Base-by-base conservation (phyloP, 176 grass and related monocot genomes). In the Lolium perenne region DNA sequence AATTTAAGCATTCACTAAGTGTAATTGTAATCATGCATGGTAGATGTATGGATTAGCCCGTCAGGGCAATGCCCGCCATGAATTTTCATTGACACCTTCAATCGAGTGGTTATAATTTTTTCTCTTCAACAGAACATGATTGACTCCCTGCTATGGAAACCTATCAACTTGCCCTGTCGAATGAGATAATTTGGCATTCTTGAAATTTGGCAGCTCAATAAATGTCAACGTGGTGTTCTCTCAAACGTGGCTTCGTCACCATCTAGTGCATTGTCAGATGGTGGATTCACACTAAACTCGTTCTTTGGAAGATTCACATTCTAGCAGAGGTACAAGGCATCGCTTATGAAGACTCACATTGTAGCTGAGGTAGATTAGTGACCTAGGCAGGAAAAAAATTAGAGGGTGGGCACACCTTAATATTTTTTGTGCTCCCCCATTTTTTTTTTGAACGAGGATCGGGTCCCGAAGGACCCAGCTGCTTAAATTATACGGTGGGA, bases 281-380 rank as follows among this genome's bases (percentile, higher is more conserved):
- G 78, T 85, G 83, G 66, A 79, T 81, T 89, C 17, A 87, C 85
- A 21, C 89, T 80, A 12, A 82, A 67, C 35, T 95, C 92, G 35
- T 90, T 94, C 79, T 95, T 98, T 65, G 81, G 90, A 32, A 92
- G 90, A 90, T 95, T 98, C 74, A 76, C 96, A 0, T 95, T 98
- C 84, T 91, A 86, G 65, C 38, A 62, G 63, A 54, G 8, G 25
- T 18, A 73, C 1, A 47, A 13, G 45, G 62, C 35, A 54, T 68
- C 43, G 8, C 26, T 85, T 93, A 43, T 77, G 79, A 79, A 88
- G 74, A 82, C 88, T 86, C 15, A 72, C 87, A 45, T 29, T 29
- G 29, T 29, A 29, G 29, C 29, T 29, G 29, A 29, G 29, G 29
- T 29, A 29, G 29, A 29, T 29, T 29, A 29, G 29, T 29, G 29